These are phyloP conservation scores for Elymus sibiricus DNA, from an alignment of 176 grass and related monocot genomes.

Conservation along the genomic window DNA sequence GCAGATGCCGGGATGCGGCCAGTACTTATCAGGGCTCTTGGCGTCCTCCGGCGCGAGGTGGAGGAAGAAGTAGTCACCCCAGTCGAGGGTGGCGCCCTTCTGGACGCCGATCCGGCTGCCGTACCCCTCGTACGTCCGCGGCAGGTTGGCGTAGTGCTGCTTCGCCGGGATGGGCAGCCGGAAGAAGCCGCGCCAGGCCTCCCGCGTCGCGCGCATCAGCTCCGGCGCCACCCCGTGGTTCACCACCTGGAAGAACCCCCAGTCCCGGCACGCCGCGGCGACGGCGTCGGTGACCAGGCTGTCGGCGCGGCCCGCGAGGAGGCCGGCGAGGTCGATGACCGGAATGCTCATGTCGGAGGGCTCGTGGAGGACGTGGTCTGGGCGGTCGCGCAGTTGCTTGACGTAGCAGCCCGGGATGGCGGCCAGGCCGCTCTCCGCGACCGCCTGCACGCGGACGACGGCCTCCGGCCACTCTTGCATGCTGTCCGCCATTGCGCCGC, in stretches of 20 bases:
- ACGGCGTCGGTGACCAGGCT: slow-evolving; percentile 31
- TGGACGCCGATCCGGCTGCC: slow-evolving; percentile 79
- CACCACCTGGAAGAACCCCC: slow-evolving; percentile 85
- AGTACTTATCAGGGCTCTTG: slow-evolving; percentile 46
- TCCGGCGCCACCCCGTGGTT: slow-evolving; percentile 71
- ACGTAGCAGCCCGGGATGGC: slow-evolving; percentile 66
- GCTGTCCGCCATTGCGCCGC: slow-evolving; percentile 32
- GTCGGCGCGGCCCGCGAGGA: slow-evolving; percentile 13
- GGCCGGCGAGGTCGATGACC: slow-evolving; percentile 53
- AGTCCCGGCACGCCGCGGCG: slow-evolving; percentile 53
- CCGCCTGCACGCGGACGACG: slow-evolving; percentile 64
- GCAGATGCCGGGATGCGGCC: slow-evolving; percentile 54
- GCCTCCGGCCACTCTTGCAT: slow-evolving; percentile 74
- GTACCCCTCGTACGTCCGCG: slow-evolving; percentile 82
- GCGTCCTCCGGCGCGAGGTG: slow-evolving; percentile 45
- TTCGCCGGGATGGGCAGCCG: slow-evolving; percentile 44
- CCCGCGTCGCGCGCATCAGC: slow-evolving; percentile 39
- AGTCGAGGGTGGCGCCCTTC: slow-evolving; percentile 79
- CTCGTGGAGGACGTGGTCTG: not conserved
- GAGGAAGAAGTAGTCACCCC: slow-evolving; percentile 92
- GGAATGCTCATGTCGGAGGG: slow-evolving; percentile 41
- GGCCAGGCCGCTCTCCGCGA: slow-evolving; percentile 58
- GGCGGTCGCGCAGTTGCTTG: slow-evolving; percentile 61
- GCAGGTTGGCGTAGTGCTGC: slow-evolving; percentile 67
- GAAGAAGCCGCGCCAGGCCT: slow-evolving; percentile 79